Base-by-base conservation (phyloP, 2,329 filamentous ascomycete species). In the Colletotrichum sojae region DNA sequence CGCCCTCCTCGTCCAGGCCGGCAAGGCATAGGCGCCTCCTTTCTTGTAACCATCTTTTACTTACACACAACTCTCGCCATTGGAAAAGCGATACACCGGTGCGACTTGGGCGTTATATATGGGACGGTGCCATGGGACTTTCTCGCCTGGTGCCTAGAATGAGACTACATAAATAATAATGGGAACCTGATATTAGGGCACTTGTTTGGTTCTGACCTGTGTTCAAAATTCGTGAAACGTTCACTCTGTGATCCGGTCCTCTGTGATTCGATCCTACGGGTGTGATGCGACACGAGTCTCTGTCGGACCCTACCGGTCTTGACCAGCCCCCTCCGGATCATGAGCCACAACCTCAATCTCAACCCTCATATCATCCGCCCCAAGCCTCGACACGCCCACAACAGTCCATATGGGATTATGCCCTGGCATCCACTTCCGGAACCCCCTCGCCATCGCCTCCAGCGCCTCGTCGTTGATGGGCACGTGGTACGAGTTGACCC, bases 301-400 rank as follows among this genome's bases (percentile, higher is more conserved):
- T 15, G 2, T 5, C 25, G 49, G 3, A 12, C 9, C 22, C 20
- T 10, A 10, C 20, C 56, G 31, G n/a, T 39, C 5, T 57, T 54
- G 6, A 3, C 8, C 15, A 6, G 81, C 81, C 1, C 78, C 80
- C 20, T 83, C 80, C 0, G 72, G 74, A 67, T 81, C 82, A 76
- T 85, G 77, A 1, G 86, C 86, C 9, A 79, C 78, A 10, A 88
- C 87, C 75, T 90, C 88, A 75, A 90, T 86, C 78, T 90, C 88
- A 3, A 90, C 82, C 22, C 79, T 75, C 88, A 90, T 90, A 39
- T 80, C 82, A 31, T 83, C 80, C 64, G 80, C 75, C 0, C 79
- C 87, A 6, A 90, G 74, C 40, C 78, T 72, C 1, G 78, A 72
- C 1, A 90, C 87, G 0, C 84, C 87, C 15, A 90, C 77, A 65